Evolutionary conservation across 139 green algal genomes (phyloP), one percentile per base, ranked within the genome.

Genomic region (Micractinium conductrix): DNA sequence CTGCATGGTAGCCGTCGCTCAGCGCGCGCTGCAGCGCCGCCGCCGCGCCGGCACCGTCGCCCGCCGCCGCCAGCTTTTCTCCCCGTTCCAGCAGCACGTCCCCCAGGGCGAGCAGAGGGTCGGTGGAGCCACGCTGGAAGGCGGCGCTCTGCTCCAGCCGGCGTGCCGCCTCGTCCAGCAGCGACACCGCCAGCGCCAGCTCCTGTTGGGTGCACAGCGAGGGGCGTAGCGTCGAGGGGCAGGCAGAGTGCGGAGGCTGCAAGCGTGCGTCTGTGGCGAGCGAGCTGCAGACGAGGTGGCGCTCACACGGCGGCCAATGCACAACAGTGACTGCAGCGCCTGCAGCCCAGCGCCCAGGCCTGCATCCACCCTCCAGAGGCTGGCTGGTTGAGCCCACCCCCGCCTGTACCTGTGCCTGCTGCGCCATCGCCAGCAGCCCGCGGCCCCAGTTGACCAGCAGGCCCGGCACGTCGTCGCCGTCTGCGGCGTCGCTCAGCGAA

Each of bases 381-480:
- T n/a, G n/a, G n/a, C n/a, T n/a, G n/a, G n/a, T n/a, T n/a, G n/a
- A n/a, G n/a, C n/a, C n/a, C n/a, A n/a, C n/a, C n/a, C n/a, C n/a
- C n/a, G n/a, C n/a, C n/a, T n/a, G n/a, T 58, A 87, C 79, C 80
- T 81, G 74, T 24, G 78, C 40, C 71, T 84, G 42, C 73, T 89
- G 24, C 75, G 73, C 86, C 81, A 80, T 74, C 35, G 48, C 35
- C n/a, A 87, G 72, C 24, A 96, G 84, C 19, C 89, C 95, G 10
- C 89, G 80, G 6, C 92, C 92, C 95, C 95, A 98, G 86, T 98
- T 95, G 81, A 92, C 81, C 73, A 98, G 92, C 84, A 98, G 89
- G 1, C 91, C 93, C 2, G 90, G 87, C 42, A 93, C 38, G 74
- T 93, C 91, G 65, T 93, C 88, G 21, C 92, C 88, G 14, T 88